Conservation (phyloP, 2,329 filamentous ascomycete species). For the Talaromyces sp. region DNA sequence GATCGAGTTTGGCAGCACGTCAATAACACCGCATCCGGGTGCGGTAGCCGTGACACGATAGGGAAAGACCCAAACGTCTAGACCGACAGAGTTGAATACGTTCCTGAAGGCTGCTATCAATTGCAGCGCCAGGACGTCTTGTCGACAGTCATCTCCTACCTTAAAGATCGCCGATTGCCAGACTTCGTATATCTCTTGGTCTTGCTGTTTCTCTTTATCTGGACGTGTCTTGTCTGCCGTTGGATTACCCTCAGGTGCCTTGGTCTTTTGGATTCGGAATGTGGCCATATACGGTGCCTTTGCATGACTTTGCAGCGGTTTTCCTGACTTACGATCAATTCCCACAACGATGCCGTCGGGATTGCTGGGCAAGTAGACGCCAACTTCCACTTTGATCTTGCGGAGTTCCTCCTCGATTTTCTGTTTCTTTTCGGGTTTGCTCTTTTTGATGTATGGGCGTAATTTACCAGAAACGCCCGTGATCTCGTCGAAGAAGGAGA, state of each 20-base stretch:
- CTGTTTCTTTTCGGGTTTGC: constrained; percentile 95
- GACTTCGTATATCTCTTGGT: constrained; percentile 68
- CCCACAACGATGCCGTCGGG: constrained; percentile 95
- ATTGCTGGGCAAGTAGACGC: constrained; percentile 94
- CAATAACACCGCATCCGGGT: constrained; percentile 94
- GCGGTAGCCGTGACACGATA: constrained; percentile 97
- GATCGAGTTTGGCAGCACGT: constrained; percentile 95
- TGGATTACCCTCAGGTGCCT: constrained; percentile 22
- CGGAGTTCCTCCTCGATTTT: constrained; percentile 98
- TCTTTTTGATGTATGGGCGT: constrained; percentile 83
- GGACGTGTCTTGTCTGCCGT: constrained; percentile 18
- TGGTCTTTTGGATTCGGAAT: constrained; percentile 87
- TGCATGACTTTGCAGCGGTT: constrained; percentile 93
- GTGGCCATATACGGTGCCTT: constrained; percentile 99
- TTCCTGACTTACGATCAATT: constrained; percentile 96
- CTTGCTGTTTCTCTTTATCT: constrained; percentile 25
- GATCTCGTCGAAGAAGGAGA: constrained; percentile 96
- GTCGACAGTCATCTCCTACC: constrained; percentile 95
- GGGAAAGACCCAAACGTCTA: constrained; percentile 95
- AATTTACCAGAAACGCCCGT: constrained; percentile 93
- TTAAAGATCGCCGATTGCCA: constrained; percentile 99
- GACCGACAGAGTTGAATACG: constrained; percentile 89
- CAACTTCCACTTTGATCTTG: constrained; percentile 94
- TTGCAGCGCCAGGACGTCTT: constrained; percentile 92
- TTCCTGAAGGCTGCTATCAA: constrained; percentile 97